These are phyloP conservation scores for Euphorbia pulcherrima DNA, from an alignment of 345 rosid genomes.

Conservation along the genomic window DNA sequence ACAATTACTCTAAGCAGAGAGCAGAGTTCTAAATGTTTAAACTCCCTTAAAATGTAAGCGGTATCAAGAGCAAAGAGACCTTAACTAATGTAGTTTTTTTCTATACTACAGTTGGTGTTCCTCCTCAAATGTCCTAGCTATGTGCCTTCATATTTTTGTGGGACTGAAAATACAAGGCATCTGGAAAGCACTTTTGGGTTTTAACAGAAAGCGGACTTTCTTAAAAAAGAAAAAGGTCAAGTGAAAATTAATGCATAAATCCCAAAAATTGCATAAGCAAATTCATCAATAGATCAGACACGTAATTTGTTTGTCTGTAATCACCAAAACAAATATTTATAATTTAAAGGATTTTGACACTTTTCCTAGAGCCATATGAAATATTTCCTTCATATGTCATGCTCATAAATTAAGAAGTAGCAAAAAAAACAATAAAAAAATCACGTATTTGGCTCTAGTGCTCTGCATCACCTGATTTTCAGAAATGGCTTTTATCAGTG, in stretches of 20 bases:
- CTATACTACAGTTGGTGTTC: too few relatives aligned
- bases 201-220: neutral
- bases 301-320: neutral
- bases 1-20: too few relatives aligned
- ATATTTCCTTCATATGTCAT: neutral
- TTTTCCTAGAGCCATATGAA: neutral
- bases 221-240: neutral
- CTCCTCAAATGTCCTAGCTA: neutral
- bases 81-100: too few relatives aligned
- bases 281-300: neutral
- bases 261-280: neutral
- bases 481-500: constrained; percentile 50
- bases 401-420: neutral
- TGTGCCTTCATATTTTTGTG: neutral
- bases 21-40: too few relatives aligned
- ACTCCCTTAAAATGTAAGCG: too few relatives aligned
- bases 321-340: neutral
- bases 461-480: constrained; percentile 60
- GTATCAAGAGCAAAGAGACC: too few relatives aligned
- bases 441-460: too few relatives aligned
- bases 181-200: neutral
- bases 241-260: neutral
- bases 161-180: neutral
- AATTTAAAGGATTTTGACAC: neutral
- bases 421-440: constrained; percentile 9